Conservation (phyloP, 2,329 filamentous ascomycete species). For the Fusarium sp. region DNA sequence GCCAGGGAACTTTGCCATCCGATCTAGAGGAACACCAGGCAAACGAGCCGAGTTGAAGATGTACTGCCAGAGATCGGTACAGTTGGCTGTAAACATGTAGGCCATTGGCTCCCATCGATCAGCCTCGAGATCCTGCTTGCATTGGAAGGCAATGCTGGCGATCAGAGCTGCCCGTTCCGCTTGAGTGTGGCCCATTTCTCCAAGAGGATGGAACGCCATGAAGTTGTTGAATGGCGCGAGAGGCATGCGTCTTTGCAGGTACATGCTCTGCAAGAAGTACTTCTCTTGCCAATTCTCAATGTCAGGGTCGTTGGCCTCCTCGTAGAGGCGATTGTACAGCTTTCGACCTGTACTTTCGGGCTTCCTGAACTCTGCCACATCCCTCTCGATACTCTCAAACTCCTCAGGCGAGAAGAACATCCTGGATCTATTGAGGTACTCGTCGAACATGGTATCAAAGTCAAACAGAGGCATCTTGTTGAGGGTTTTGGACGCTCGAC, state of each 20-base stretch:
- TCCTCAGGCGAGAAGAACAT: conserved; percentile 22
- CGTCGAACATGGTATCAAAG: conserved; percentile 19
- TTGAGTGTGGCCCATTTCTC: conserved; percentile 24
- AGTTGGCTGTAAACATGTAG: conserved; percentile 18
- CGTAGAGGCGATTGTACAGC: conserved; percentile 11
- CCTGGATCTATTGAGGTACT: conserved; percentile 18
- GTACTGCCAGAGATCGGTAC: conserved; percentile 19
- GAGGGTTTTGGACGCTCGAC: conserved; percentile 14
- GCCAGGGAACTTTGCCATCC: conserved; percentile 19
- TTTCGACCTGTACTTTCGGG: conserved; percentile 18
- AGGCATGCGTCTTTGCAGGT: conserved; percentile 21
- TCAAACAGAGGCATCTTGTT: conserved; percentile 20
- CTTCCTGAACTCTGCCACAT: conserved; percentile 15
- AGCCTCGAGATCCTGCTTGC: conserved; percentile 25
- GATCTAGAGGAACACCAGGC: conserved; percentile 18
- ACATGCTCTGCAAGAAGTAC: conserved; percentile 22
- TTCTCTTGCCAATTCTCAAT: conserved; percentile 27
- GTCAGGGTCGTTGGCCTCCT: conserved; percentile 15
- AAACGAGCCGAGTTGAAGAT: conserved; percentile 21
- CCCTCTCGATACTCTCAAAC: conserved; percentile 12
- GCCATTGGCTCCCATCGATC: conserved; percentile 21
- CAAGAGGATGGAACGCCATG: conserved; percentile 19
- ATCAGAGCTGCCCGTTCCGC: conserved; percentile 28
- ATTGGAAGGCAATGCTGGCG: conserved; percentile 21
- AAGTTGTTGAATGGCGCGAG: conserved; percentile 28